Evolutionary conservation across 805 yeast species (phyloP).

Genomic region (Kodamaea nitidulidarum): DNA sequence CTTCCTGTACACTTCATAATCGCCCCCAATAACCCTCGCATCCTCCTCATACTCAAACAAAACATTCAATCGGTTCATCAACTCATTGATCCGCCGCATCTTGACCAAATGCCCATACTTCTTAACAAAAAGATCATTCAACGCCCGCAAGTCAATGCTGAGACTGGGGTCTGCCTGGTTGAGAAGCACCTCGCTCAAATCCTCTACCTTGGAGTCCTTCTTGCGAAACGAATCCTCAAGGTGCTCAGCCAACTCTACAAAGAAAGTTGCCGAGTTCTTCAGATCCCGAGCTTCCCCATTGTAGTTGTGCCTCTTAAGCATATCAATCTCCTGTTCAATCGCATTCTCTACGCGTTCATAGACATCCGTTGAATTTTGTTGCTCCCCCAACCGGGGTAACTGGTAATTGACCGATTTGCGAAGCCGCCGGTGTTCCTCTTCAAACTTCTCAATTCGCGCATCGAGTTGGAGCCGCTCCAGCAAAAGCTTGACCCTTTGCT

Average conservation of each 20-base stretch:
- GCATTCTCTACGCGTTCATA: constrained; percentile 3
- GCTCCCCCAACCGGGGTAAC: constrained; percentile 8
- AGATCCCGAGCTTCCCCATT: constrained; percentile 10
- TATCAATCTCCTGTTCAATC: constrained; percentile 5
- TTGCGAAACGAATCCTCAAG: constrained; percentile 12
- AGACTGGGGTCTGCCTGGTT: background rate
- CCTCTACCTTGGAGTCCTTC: constrained; percentile 12
- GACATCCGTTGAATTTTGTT: constrained; percentile 6
- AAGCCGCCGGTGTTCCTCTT: constrained; percentile 10
- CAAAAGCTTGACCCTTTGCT: constrained; percentile 5
- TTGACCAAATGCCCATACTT: constrained; percentile 14
- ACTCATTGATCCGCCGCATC: constrained; percentile 12
- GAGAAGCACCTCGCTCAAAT: constrained; percentile 10
- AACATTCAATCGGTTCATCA: constrained; percentile 12
- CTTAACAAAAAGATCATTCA: constrained; percentile 11
- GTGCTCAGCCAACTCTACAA: constrained; percentile 11
- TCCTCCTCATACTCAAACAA: constrained; percentile 14
- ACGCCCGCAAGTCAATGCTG: constrained; percentile 4
- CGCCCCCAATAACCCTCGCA: constrained; percentile 5
- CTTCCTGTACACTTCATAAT: constrained; percentile 3
- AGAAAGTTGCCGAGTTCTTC: constrained; percentile 8
- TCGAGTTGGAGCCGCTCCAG: constrained; percentile 11
- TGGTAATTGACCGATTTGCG: constrained; percentile 9
- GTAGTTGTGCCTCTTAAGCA: constrained; percentile 8
- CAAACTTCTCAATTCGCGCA: constrained; percentile 8